phyloP scores from a whole-genome alignment of 2,329 filamentous ascomycete genomes.

The Penicillium griseofulvum region DNA sequence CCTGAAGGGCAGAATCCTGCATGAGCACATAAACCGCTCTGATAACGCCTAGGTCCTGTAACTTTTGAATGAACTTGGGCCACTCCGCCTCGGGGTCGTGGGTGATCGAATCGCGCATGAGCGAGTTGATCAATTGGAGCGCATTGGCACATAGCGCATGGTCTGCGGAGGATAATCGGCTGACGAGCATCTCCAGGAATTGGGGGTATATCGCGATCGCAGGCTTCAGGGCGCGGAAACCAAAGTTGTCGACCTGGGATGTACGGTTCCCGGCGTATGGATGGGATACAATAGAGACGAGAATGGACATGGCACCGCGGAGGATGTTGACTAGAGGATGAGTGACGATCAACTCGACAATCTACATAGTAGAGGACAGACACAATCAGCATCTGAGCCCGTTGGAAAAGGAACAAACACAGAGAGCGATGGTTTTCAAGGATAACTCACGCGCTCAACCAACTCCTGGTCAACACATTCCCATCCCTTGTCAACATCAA shows the following conservation, averaged over 20 bases:
- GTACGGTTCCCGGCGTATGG: constrained; percentile 60
- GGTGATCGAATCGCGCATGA: constrained; percentile 87
- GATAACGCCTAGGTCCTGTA: constrained; percentile 91
- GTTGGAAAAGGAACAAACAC: background rate
- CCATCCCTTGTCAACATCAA: constrained; percentile 98
- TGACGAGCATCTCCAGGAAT: constrained; percentile 91
- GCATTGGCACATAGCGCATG: constrained; percentile 95
- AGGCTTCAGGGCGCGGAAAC: constrained; percentile 87
- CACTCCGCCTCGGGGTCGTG: constrained; percentile 78
- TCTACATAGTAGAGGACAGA: constrained; percentile 47
- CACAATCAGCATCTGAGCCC: constrained; percentile 2
- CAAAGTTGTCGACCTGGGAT: constrained; percentile 64
- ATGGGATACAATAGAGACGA: constrained; percentile 88
- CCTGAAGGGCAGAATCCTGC: constrained; percentile 89
- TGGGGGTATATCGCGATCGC: constrained; percentile 87
- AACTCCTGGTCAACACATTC: constrained; percentile 59
- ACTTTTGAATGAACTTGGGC: constrained; percentile 88
- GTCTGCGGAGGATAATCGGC: constrained; percentile 86
- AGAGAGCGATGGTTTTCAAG: background rate
- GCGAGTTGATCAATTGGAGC: constrained; percentile 88
- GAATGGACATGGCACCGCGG: constrained; percentile 91
- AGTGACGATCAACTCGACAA: constrained; percentile 89
- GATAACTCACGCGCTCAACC: constrained; percentile 56
- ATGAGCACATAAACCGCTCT: constrained; percentile 88
- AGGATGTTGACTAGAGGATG: constrained; percentile 97